A percentile compares a stretch with the other conserved stretches of the same genome.
These are phyloP conservation scores for Mycosphaerella sp. DNA, from an alignment of 2,329 filamentous ascomycete genomes.

Conservation along the genomic window DNA sequence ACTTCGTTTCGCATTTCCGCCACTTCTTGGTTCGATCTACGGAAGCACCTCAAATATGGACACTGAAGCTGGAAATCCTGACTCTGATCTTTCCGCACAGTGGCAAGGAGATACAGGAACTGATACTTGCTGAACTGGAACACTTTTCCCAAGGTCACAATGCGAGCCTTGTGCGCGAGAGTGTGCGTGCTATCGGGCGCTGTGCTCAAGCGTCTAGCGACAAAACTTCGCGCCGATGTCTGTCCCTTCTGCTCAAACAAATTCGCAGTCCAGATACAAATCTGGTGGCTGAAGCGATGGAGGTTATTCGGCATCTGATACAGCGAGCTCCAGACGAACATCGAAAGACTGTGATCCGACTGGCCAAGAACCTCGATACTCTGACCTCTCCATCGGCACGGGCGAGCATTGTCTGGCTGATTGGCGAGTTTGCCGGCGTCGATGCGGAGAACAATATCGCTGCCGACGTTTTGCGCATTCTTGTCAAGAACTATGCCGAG, in stretches of 20 bases:
- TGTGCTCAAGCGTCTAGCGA: constrained; percentile 72
- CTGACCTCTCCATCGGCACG: constrained; percentile 81
- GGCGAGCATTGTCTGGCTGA: constrained; percentile 94
- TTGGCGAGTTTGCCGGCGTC: constrained; percentile 85
- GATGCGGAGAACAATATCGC: constrained; percentile 77
- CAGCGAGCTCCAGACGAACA: constrained; percentile 81
- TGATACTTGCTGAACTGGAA: constrained; percentile 87
- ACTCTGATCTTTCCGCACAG: constrained; percentile 86
- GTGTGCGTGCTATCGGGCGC: constrained; percentile 84
- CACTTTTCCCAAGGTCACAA: constrained; percentile 78
- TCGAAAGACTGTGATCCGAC: constrained; percentile 72
- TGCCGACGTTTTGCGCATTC: constrained; percentile 80
- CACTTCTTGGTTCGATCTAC: constrained; percentile 82
- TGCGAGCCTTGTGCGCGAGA: constrained; percentile 73
- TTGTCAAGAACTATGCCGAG: constrained; percentile 75
- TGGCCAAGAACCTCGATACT: constrained; percentile 86
- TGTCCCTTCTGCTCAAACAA: constrained; percentile 75
- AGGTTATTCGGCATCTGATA: constrained; percentile 91
- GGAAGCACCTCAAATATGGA: constrained; percentile 77
- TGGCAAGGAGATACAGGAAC: constrained; percentile 66
- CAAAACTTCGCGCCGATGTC: constrained; percentile 66
- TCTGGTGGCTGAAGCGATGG: constrained; percentile 84
- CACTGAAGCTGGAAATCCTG: constrained; percentile 83
- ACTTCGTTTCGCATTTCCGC: constrained; percentile 81
- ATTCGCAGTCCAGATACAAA: constrained; percentile 83